Evolutionary conservation across 805 yeast species (phyloP), one percentile per base, ranked within the genome.

Genomic region (Candida quercuum): DNA sequence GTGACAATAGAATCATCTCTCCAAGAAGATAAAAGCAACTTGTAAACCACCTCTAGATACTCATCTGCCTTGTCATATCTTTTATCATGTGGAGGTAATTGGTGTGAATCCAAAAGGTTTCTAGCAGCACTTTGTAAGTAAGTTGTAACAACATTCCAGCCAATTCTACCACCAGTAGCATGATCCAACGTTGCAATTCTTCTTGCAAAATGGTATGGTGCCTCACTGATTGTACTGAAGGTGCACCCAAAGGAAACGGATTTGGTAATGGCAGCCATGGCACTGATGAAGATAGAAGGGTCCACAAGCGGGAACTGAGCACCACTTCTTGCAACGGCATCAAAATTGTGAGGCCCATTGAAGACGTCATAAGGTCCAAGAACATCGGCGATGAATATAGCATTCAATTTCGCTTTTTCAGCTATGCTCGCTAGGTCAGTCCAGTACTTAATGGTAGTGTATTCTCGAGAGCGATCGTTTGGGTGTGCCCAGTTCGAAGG

Each of bases 401-500:
- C 54, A 38, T 58, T 59, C 39, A 64, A 57, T 40, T 59, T 59
- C 1, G 64, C 67, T 16, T 45, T 48, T 41, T 63, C 69, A 27
- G 60, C 46, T 17, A 55, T 32, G 29, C 59, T 42, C 13, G 66
- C 66, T 8, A 63, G 39, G 19, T 61, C 48, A 12, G 52, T 51
- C 68, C 68, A 63, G 43, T 63, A 63, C 21, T 56, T 47, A 16
- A 54, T 50, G 21, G 48, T 51, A 29, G 56, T 44, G 37, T 54
- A 54, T 11, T 32, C 34, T 18, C 24, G 35, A 3, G 67, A 54
- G 33, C 48, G 45, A 43, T 64, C 69, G 3, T 54, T 47, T 3
- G 71, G 71, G 35, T 64, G 65, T 19, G 60, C 61, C 71, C 70
- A 67, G 14, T 55, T 44, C 7, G 59, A 52, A 27, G 60, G 62